Evolutionary conservation across 2,329 filamentous ascomycete species (phyloP), one percentile per base, ranked within the genome.

Genomic region (Colletotrichum salicis): DNA sequence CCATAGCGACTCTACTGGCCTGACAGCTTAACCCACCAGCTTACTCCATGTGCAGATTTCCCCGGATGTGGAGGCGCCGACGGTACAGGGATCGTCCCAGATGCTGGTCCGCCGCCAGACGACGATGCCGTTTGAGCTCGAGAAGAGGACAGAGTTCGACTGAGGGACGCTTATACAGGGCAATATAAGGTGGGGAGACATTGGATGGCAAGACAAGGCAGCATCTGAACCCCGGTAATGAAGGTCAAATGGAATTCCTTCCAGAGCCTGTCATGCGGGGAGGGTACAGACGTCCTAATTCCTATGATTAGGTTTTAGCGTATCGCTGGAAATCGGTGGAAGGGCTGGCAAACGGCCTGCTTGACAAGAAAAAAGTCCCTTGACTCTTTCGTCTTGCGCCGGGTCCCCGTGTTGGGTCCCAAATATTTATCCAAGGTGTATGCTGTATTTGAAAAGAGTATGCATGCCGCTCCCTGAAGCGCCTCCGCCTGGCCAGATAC

Each of bases 401-500:
- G 19, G 55, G 59, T 51, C 59, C 48, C 65, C 55, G 55, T 56
- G 24, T 35, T 33, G 55, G 65, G 51, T 45, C 33, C 45, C n/a
- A 54, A 64, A 35, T 64, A 69, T 64, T 64, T 51, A 69, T 60
- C 59, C 65, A 71, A 69, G 66, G 55, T 71, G 31, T 63, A 71
- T 71, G 69, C 65, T 71, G 69, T 71, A 56, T 60, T 64, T 60
- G 10, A 59, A 68, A 67, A 63, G 41, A 55, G 54, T 69, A 71
- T 71, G 70, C 65, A 64, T 64, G 57, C 64, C 59, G 55, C 65
- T 60, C 45, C 69, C 58, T 29, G 45, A 61, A 71, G 70, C 70
- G 70, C 65, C 70, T 69, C 70, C 55, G 70, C 55, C 55, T 64
- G 70, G 70, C 70, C 65, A 64, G 65, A 64, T 69, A 56, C 70